Conservation (phyloP, 805 yeast species). For the Teunomyces tritomae region DNA sequence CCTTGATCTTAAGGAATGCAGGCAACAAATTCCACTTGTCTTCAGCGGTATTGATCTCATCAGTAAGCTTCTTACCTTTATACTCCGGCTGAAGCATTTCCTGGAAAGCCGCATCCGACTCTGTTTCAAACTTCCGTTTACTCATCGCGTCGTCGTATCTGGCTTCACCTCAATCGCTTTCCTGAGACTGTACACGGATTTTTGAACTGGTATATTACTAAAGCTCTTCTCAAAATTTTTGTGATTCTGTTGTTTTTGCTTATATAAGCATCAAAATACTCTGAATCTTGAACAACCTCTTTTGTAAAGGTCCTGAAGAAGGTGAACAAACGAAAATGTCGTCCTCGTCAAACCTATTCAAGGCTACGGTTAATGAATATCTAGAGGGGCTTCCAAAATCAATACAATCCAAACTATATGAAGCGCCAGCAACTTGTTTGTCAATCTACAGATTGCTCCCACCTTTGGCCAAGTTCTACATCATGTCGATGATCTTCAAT, state of each 20-base stretch:
- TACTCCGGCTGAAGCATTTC: constrained; percentile 78
- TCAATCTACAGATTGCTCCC: constrained; percentile 91
- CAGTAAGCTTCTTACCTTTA: constrained; percentile 83
- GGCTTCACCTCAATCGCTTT: neutral
- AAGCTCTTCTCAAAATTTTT: constrained; percentile 5
- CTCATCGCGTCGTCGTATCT: neutral
- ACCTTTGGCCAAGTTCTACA: constrained; percentile 81
- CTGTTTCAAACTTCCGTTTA: constrained; percentile 8
- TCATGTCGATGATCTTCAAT: constrained; percentile 82
- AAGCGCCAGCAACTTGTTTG: constrained; percentile 85
- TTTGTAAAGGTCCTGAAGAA: constrained; percentile 4
- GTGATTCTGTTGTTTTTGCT: neutral
- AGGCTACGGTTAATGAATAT: constrained; percentile 80
- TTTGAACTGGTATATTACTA: neutral
- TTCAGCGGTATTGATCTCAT: constrained; percentile 84
- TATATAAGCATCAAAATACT: neutral
- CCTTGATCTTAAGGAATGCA: constrained; percentile 92
- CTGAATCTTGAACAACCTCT: neutral
- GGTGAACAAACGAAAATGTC: neutral
- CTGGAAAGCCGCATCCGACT: constrained; percentile 61
- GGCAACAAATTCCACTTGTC: constrained; percentile 98
- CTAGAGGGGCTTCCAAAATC: constrained; percentile 85
- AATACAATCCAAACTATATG: constrained; percentile 78
- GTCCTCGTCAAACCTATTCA: constrained; percentile 40
- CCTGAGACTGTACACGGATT: neutral